Evolutionary conservation across 2,329 filamentous ascomycete species (phyloP), one percentile per base, ranked within the genome.

Genomic region (Lasiodiplodia citricola): DNA sequence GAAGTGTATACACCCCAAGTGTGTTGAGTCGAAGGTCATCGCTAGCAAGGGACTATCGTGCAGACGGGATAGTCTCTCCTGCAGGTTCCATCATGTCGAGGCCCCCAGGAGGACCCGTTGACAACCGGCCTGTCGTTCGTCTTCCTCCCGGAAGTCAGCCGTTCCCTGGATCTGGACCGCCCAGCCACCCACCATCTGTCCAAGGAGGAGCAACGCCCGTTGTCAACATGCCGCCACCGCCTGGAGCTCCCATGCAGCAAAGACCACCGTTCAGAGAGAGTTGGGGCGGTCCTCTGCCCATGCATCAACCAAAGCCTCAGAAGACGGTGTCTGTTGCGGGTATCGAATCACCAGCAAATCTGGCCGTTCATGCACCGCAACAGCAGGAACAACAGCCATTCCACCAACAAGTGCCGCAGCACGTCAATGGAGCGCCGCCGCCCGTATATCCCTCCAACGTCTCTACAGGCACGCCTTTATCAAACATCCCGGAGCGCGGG

Each of bases 251-350:
- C 55, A 81, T 85, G 58, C 84, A 86, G 31, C 85, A 86, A 71
- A 85, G 86, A 71, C 86, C 86, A 10, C 79, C 84, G 0, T 88
- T 84, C 77, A 85, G 86, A 63, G 88, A 90, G 76, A 88, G 87
- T 72, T 88, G 87, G 73, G 85, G 86, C 55, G 83, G 82, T 21
- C 85, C 86, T 52, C 86, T 90, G 21, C 87, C 93, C 0, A 97
- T 98, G 90, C 93, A 98, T 78, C 96, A 98, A 78, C 96, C 96
- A 68, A 91, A 93, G 65, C 95, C 96, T 10, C 94, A 98, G 79
- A 98, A 98, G 84, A 87, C 94, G 6, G 93, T 98, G 38, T 97
- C 94, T 11, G 90, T 98, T 69, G 92, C 93, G 68, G 94, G 93
- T 74, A 97, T 98, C 73, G 96, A 98, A 79, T 92, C 92, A 8